These are phyloP conservation scores for Smittium culicis DNA, from an alignment of 371 early-diverging fungal species.

Conservation along the genomic window DNA sequence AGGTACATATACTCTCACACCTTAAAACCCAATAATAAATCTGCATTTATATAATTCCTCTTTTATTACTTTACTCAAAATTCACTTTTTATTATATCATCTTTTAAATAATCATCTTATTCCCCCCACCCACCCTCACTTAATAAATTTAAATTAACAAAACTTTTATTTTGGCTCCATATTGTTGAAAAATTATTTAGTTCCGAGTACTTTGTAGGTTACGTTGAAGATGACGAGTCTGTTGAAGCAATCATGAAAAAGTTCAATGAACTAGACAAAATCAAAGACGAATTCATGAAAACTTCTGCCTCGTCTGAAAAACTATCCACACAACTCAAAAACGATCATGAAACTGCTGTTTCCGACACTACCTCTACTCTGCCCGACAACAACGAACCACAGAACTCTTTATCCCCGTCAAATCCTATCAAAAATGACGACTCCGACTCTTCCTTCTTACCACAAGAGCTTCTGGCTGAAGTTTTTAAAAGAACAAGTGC, in stretches of 20 bases:
- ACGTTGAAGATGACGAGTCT: constrained; percentile 88
- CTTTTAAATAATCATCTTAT: too few relatives aligned
- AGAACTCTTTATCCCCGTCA: background rate
- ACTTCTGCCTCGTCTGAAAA: too few relatives aligned
- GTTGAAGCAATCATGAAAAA: constrained; percentile 92
- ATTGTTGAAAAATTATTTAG: constrained; percentile 37
- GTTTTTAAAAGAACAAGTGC: constrained; percentile 75
- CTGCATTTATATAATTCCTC: too few relatives aligned
- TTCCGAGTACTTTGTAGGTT: constrained; percentile 82
- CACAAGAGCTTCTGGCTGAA: constrained; percentile 72
- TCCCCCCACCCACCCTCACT: too few relatives aligned
- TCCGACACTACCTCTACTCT: background rate
- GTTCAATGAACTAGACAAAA: constrained; percentile 81
- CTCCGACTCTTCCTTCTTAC: constrained; percentile 30
- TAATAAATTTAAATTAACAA: background rate
- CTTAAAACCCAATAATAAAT: too few relatives aligned
- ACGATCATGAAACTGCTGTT: background rate
- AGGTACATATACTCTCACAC: too few relatives aligned
- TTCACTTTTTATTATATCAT: too few relatives aligned
- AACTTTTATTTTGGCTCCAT: background rate
- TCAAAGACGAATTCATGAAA: constrained; percentile 62
- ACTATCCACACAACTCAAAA: background rate
- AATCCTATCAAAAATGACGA: background rate
- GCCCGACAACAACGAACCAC: background rate
- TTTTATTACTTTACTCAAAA: too few relatives aligned